Percentiles rank a stretch among this genome's conserved stretches.
Conservation (phyloP, 805 yeast species). For the Pichia deserticola region DNA sequence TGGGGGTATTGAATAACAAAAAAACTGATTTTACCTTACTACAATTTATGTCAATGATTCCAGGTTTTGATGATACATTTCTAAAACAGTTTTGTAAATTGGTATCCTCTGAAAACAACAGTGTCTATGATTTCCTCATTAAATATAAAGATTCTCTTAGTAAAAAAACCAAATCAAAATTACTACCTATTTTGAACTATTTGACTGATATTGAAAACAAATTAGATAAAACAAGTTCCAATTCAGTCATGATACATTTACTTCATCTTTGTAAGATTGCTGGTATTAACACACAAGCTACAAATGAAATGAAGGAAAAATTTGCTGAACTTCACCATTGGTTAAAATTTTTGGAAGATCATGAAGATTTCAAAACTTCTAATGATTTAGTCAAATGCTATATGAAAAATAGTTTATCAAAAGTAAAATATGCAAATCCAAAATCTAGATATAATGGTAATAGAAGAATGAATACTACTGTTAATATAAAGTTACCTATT, state of each 20-base stretch:
- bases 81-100: background rate
- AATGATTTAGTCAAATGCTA: slow-evolving; percentile 4
- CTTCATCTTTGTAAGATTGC: slow-evolving; percentile 1
- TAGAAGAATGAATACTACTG: background rate
- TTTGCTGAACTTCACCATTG: background rate
- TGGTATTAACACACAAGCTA: background rate
- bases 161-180: background rate
- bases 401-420: background rate
- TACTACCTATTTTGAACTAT: slow-evolving; percentile 3
- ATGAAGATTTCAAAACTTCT: background rate
- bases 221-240: slow-evolving; percentile 1
- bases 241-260: slow-evolving; percentile 6
- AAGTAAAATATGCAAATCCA: background rate
- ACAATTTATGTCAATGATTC: slow-evolving; percentile 1
- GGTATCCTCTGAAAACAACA: background rate
- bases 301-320: background rate
- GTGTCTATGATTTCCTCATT: background rate
- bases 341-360: slow-evolving; percentile 1
- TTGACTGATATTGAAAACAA: background rate
- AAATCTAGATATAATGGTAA: no score
- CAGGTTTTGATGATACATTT: slow-evolving; percentile 3
- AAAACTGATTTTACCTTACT: background rate
- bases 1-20: background rate
- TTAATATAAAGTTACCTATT: slow-evolving; percentile 3
- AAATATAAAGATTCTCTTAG: slow-evolving; percentile 6